Evolutionary conservation across 768 basidiomycete species (phyloP).

Genomic region (Naganishia friedmannii): DNA sequence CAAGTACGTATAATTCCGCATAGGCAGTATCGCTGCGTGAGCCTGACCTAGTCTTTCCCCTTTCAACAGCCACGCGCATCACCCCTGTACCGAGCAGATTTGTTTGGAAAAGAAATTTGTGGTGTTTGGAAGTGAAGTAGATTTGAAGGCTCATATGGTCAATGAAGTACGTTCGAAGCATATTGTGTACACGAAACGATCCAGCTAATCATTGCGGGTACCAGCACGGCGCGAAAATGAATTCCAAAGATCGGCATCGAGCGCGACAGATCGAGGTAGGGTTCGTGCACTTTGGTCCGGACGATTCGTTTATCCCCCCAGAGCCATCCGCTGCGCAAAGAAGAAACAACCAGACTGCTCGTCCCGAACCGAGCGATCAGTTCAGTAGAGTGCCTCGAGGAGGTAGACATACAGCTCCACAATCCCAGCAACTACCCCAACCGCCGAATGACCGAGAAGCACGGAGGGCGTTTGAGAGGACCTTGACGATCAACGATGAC

Average conservation of each 20-base stretch:
- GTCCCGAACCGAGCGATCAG: slow-evolving; percentile 20
- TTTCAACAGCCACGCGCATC: slow-evolving; percentile 66
- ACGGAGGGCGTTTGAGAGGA: slow-evolving; percentile 44
- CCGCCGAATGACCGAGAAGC: slow-evolving; percentile 21
- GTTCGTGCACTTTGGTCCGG: slow-evolving; percentile 33
- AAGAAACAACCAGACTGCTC: neutral
- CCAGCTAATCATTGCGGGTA: neutral
- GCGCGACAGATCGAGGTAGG: slow-evolving; percentile 48
- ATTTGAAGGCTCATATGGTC: slow-evolving; percentile 87
- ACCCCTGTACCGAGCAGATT: slow-evolving; percentile 67
- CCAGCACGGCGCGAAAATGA: slow-evolving; percentile 51
- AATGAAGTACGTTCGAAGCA: slow-evolving; percentile 56
- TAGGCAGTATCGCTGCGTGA: neutral
- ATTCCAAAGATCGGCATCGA: slow-evolving; percentile 44
- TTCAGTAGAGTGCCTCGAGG: slow-evolving; percentile 24
- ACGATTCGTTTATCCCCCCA: slow-evolving; percentile 32
- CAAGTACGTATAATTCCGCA: neutral
- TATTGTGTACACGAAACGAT: neutral
- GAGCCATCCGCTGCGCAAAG: slow-evolving; percentile 20
- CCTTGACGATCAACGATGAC: slow-evolving; percentile 36
- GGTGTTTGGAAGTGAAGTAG: slow-evolving; percentile 81
- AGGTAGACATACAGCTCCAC: slow-evolving; percentile 2
- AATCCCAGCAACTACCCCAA: slow-evolving; percentile 28
- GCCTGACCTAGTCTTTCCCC: slow-evolving; percentile 14
- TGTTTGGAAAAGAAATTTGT: slow-evolving; percentile 90